Conservation (phyloP, 2,329 filamentous ascomycete species). For the Grosmannia serpens region DNA sequence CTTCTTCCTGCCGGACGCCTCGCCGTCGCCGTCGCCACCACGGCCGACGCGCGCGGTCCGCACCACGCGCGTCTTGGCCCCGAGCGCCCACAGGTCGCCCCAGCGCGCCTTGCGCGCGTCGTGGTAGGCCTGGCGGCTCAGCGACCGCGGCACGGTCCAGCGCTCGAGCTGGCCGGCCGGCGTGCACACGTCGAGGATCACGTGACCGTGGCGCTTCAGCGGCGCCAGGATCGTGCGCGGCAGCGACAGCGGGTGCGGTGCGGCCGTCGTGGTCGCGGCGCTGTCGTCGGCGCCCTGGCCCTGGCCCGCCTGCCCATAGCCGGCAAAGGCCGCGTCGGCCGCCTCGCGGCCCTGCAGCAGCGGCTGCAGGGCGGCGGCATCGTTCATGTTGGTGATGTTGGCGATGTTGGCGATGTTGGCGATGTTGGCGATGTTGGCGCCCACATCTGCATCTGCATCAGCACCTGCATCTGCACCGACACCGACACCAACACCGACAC, state of each 20-base stretch:
- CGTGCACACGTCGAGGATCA: constrained; percentile 85
- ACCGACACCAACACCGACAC: too few species aligned
- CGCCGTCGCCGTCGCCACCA: background rate
- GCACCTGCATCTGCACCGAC: too few species aligned
- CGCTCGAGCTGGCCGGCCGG: constrained; percentile 76
- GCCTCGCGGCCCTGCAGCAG: constrained; percentile 39
- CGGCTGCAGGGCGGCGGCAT: constrained; percentile 7
- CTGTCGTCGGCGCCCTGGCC: background rate
- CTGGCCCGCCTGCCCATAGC: constrained; percentile 43
- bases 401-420: too few species aligned
- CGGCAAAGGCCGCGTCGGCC: constrained; percentile 61
- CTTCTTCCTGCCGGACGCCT: background rate
- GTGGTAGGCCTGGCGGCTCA: constrained; percentile 71
- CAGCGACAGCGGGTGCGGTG: constrained; percentile 52
- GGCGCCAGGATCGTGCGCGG: constrained; percentile 71
- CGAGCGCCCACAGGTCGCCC: constrained; percentile 93
- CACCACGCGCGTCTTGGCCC: constrained; percentile 70
- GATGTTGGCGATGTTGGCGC: too few species aligned
- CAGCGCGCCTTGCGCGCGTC: constrained; percentile 83
- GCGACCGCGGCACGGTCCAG: constrained; percentile 82
- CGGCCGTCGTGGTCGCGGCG: constrained; percentile 16
- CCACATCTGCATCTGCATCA: too few species aligned
- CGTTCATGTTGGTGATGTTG: background rate
- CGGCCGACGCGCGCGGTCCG: constrained; percentile 42
- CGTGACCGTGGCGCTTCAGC: constrained; percentile 78